phyloP scores from a whole-genome alignment of 2,329 filamentous ascomycete species.

The Sclerotinia glacialis region DNA sequence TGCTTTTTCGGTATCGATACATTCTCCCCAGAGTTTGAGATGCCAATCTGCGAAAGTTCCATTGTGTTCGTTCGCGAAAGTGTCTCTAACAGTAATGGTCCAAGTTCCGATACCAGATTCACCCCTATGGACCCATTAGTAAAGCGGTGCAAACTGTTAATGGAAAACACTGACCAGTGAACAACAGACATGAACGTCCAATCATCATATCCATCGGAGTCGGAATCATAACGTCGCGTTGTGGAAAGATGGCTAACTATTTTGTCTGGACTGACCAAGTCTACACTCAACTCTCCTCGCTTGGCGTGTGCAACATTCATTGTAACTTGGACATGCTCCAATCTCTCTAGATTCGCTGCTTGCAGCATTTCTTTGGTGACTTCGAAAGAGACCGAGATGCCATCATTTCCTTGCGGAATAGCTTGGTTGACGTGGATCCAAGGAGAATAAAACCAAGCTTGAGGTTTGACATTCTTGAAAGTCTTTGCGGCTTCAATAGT shows the following conservation, averaged over 20 bases:
- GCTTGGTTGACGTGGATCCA: constrained; percentile 86
- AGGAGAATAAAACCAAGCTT: constrained; percentile 90
- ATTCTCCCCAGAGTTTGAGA: constrained; percentile 90
- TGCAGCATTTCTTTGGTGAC: constrained; percentile 79
- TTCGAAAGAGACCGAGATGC: constrained; percentile 75
- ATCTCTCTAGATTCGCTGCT: constrained; percentile 74
- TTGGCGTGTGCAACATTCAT: constrained; percentile 92
- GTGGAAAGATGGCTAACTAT: constrained; percentile 81
- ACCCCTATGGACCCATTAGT: constrained; percentile 59
- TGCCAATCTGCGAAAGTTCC: constrained; percentile 90
- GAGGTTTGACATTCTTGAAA: constrained; percentile 87
- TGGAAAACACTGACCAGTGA: constrained; percentile 69
- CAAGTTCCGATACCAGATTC: constrained; percentile 84
- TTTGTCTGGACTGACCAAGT: constrained; percentile 79
- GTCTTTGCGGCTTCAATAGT: constrained; percentile 82
- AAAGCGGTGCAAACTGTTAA: neutral
- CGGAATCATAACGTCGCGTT: constrained; percentile 66
- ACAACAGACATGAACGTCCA: constrained; percentile 99
- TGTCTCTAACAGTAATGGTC: constrained; percentile 88
- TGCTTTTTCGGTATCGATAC: constrained; percentile 71
- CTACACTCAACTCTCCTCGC: constrained; percentile 88
- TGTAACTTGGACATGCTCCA: constrained; percentile 95
- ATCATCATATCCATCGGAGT: constrained; percentile 71
- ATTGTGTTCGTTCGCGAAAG: constrained; percentile 68
- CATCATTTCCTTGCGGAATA: constrained; percentile 81